These are phyloP conservation scores for Epichloe elymi DNA, from an alignment of 2,329 filamentous ascomycete species.

Conservation along the genomic window DNA sequence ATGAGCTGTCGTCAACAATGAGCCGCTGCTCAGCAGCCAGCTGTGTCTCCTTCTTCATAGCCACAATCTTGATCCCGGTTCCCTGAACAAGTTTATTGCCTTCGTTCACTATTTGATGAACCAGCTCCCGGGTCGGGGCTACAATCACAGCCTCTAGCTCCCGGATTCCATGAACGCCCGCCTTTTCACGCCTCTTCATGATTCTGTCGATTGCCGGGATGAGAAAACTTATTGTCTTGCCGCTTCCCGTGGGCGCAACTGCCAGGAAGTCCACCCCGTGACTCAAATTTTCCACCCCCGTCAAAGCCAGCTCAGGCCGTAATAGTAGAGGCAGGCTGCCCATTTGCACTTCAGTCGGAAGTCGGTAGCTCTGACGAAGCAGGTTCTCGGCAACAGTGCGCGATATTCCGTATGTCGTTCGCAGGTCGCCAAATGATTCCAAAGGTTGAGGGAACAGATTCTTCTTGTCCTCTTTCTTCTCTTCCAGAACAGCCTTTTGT, in stretches of 20 bases:
- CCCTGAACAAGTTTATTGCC: conserved; percentile 66
- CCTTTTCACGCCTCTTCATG: conserved; percentile 40
- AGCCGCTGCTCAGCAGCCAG: conserved; percentile 38
- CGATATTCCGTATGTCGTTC: conserved; percentile 59
- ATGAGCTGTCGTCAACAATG: conserved; percentile 24
- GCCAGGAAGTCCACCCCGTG: conserved; percentile 61
- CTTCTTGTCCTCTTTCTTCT: conserved; percentile 39
- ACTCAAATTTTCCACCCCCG: conserved; percentile 21
- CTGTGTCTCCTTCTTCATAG: conserved; percentile 76
- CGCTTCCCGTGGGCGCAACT: conserved; percentile 88
- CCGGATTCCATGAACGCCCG: conserved; percentile 27
- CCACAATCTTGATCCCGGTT: conserved; percentile 65
- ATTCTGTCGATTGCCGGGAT: conserved; percentile 76
- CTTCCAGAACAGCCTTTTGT: conserved; percentile 30
- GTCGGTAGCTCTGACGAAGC: conserved; percentile 65
- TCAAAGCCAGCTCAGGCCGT: conserved; percentile 36
- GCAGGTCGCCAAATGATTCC: conserved; percentile 60
- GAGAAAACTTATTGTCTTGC: conserved; percentile 88
- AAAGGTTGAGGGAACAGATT: conserved; percentile 70
- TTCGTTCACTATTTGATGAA: conserved; percentile 71
- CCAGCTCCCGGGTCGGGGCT: conserved; percentile 67
- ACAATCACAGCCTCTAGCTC: conserved; percentile 56
- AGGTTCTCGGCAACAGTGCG: conserved; percentile 65
- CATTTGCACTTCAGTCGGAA: conserved; percentile 91
- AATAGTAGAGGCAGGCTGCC: conserved; percentile 71